A percentile compares a stretch with the other conserved stretches of the same genome.
Evolutionary conservation across 345 rosid genomes (phyloP).

Genomic region (Citrus unshiu): DNA sequence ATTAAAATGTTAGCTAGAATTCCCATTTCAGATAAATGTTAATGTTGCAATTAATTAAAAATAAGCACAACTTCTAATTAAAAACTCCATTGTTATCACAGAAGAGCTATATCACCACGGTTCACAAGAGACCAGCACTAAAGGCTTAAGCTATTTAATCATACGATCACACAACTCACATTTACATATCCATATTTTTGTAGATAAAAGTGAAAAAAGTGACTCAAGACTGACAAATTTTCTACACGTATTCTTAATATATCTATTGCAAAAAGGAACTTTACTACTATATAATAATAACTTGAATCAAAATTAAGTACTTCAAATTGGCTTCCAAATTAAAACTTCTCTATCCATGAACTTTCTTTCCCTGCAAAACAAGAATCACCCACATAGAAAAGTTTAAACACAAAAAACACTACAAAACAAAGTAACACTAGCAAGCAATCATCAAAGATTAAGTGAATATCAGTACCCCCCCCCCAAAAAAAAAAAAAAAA

Average conservation of each 20-base stretch:
- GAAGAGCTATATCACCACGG: no score
- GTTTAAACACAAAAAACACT: neutral
- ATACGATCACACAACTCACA: neutral
- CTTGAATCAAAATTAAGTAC: neutral
- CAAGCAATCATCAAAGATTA: neutral
- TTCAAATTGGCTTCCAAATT: neutral
- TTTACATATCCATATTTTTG: neutral
- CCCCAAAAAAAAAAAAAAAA: no score
- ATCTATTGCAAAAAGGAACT: neutral
- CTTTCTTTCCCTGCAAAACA: constrained; percentile 27
- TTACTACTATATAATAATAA: neutral
- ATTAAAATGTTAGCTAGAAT: no score
- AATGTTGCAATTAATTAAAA: no score
- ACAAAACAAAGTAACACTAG: neutral
- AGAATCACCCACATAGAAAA: neutral
- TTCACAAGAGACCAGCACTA: no score
- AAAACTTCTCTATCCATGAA: constrained; percentile 20
- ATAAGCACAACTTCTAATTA: no score
- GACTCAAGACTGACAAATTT: neutral
- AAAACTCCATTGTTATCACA: no score
- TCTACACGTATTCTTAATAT: neutral
- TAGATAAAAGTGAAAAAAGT: neutral
- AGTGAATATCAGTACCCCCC: no score
- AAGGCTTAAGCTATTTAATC: neutral
- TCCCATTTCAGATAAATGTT: no score